A percentile compares a stretch with the other conserved stretches of the same genome.
phyloP scores from a whole-genome alignment of 2,329 filamentous ascomycete species.

The Diatrype stigma region DNA sequence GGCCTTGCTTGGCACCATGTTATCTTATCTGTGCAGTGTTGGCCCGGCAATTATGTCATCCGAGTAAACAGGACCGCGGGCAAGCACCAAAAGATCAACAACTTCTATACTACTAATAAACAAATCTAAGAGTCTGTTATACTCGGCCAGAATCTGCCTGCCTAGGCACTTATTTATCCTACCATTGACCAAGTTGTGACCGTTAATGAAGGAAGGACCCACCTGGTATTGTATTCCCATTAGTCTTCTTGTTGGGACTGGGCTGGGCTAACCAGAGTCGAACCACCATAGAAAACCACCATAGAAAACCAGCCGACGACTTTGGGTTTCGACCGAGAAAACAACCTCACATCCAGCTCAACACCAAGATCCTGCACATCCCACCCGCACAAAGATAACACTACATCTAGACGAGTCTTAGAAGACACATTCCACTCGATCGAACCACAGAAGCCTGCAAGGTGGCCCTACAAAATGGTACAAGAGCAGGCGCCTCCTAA shows the following conservation, averaged over 20 bases:
- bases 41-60: constrained; percentile 3
- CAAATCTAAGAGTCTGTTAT: no score
- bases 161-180: no score
- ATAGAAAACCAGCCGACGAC: constrained; percentile 27
- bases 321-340: constrained; percentile 28
- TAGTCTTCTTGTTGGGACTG: not conserved
- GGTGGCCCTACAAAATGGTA: constrained; percentile 34
- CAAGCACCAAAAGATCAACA: not conserved
- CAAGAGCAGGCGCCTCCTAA: constrained; percentile 44
- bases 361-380: constrained; percentile 14
- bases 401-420: not conserved
- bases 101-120: not conserved
- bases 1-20: no score
- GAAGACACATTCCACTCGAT: not conserved
- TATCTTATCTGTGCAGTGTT: not conserved
- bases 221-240: not conserved
- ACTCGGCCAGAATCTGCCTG: no score
- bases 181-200: no score
- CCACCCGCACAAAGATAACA: constrained; percentile 1
- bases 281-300: constrained; percentile 22
- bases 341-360: constrained; percentile 24
- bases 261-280: constrained; percentile 5
- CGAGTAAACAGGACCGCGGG: not conserved
- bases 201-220: no score
- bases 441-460: constrained; percentile 1